phyloP scores from a whole-genome alignment of 164 flowering plant species.

The Sextonia rubra region DNA sequence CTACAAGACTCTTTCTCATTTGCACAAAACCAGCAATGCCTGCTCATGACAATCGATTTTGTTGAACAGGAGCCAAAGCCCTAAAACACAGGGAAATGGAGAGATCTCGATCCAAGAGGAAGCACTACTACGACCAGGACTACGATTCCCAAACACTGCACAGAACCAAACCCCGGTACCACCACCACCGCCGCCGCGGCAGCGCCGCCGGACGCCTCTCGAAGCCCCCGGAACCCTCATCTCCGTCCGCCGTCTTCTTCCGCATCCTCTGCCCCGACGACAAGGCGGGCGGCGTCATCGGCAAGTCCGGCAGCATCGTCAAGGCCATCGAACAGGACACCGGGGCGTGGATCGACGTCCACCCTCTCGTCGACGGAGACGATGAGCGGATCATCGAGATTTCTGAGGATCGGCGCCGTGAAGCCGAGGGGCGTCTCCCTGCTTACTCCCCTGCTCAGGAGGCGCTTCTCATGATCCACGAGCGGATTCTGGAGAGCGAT shows the following conservation, averaged over 20 bases:
- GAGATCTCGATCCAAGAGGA: conserved; percentile 88
- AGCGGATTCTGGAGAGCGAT: conserved; percentile 83
- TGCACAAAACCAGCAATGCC: not conserved
- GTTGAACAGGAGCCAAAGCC: not conserved
- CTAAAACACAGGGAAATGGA: conserved; percentile 42
- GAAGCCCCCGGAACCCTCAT: conserved; percentile 33
- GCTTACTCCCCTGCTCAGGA: conserved; percentile 87
- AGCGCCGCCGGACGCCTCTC: conserved; percentile 28
- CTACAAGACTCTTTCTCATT: too few relatives aligned
- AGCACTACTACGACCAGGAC: conserved; percentile 77
- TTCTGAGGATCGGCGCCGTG: conserved; percentile 68
- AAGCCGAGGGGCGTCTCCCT: conserved; percentile 74
- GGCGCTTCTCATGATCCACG: conserved; percentile 79
- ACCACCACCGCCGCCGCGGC: conserved; percentile 39
- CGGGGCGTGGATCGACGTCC: conserved; percentile 97
- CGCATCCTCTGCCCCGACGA: conserved; percentile 80
- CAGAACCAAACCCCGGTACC: conserved; percentile 54
- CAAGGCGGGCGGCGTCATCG: conserved; percentile 86
- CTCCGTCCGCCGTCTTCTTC: conserved; percentile 54
- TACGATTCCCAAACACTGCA: conserved; percentile 47
- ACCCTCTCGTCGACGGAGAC: conserved; percentile 75
- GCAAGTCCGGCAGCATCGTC: conserved; percentile 85
- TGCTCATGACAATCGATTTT: not conserved
- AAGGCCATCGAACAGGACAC: conserved; percentile 86
- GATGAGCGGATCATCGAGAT: conserved; percentile 95